Percentiles rank a stretch among this genome's conserved stretches.
Conservation (phyloP, 164 flowering plant genomes). For the Akebia trifoliata region DNA sequence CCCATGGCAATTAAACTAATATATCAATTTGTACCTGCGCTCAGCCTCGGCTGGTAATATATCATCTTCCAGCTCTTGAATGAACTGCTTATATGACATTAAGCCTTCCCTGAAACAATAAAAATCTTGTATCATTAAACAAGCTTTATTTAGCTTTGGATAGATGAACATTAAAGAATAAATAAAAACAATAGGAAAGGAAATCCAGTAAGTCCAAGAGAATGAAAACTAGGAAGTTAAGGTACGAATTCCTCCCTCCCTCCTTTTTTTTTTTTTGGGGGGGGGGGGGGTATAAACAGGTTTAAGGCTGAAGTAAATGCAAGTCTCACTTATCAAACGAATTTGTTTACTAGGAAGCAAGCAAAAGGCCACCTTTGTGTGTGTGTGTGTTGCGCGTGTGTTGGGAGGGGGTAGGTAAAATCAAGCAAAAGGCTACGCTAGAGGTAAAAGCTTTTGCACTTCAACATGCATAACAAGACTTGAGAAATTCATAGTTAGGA, state of each 20-base stretch:
- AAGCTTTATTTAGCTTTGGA: background rate
- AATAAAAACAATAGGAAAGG: background rate
- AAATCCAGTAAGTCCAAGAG: background rate
- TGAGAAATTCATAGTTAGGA: too few species aligned
- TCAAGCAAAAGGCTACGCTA: too few species aligned
- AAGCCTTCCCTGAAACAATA: constrained; percentile 76
- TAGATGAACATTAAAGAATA: background rate
- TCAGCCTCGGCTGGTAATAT: constrained; percentile 97
- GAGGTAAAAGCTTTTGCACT: too few species aligned
- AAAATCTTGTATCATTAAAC: background rate
- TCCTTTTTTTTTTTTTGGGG: too few species aligned
- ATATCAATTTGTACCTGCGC: constrained; percentile 54
- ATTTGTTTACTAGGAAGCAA: too few species aligned
- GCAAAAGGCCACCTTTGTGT: too few species aligned
- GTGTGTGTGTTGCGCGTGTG: too few species aligned
- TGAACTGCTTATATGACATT: constrained; percentile 98
- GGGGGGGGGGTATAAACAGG: too few species aligned
- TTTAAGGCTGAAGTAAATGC: too few species aligned
- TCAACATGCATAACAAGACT: too few species aligned
- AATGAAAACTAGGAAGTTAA: background rate
- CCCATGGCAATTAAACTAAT: background rate
- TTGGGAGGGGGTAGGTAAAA: too few species aligned
- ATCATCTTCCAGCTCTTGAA: constrained; percentile 99
- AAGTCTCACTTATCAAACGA: too few species aligned
- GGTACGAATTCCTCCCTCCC: background rate